Evolutionary conservation across 139 green algal species (phyloP).

Genomic region (Dunaliella sp.): DNA sequence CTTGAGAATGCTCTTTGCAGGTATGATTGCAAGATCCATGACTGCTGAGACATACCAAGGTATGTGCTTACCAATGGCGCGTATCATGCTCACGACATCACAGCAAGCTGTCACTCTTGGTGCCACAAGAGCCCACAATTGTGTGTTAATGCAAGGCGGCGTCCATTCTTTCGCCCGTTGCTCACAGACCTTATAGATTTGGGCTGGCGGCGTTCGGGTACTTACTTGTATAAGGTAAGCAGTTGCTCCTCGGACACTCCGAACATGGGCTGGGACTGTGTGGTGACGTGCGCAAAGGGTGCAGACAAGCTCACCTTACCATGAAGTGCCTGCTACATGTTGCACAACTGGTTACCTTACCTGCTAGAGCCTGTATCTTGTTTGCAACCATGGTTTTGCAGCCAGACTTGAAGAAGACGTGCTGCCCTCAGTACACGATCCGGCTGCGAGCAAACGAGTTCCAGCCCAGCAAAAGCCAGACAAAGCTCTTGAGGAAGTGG

Average conservation of each 20-base stretch:
- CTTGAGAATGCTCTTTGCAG: constrained; percentile 7
- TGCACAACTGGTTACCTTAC: not conserved
- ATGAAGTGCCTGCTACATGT: not conserved
- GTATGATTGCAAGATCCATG: constrained; percentile 33
- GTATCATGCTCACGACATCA: too few species aligned
- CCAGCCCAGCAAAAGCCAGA: constrained; percentile 32
- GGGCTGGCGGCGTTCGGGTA: constrained; percentile 46
- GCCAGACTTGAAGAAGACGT: constrained; percentile 38
- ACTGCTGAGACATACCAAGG: constrained; percentile 46
- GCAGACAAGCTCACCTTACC: not conserved
- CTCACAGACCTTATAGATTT: constrained; percentile 51
- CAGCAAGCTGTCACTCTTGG: not conserved
- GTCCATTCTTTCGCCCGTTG: too few species aligned
- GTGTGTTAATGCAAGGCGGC: not conserved
- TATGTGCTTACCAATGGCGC: too few species aligned
- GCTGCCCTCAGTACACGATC: constrained; percentile 61
- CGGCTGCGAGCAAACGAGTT: constrained; percentile 40
- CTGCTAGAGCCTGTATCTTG: not conserved
- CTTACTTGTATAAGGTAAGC: constrained; percentile 52
- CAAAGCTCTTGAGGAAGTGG: constrained; percentile 37
- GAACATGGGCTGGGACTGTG: not conserved
- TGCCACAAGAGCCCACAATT: not conserved
- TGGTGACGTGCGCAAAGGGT: not conserved
- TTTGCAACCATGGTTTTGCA: constrained; percentile 14
- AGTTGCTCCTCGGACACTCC: not conserved